These are phyloP conservation scores for Populus davidiana DNA, from an alignment of 345 rosid species.

Conservation along the genomic window DNA sequence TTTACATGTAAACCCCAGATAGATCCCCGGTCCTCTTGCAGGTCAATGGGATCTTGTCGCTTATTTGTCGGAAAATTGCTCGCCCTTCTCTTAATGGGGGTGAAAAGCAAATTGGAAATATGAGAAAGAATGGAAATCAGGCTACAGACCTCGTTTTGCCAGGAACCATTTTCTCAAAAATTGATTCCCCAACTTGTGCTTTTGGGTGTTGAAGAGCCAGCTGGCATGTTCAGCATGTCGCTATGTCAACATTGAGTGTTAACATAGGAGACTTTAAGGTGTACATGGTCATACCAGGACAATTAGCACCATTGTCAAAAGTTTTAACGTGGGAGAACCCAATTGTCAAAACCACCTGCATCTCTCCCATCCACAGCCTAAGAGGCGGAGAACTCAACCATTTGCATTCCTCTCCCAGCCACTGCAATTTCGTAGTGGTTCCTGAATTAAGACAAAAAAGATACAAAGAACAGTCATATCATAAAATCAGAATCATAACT, in stretches of 20 bases:
- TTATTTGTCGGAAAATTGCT: too few relatives aligned
- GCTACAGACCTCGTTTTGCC: background rate
- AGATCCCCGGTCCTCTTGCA: background rate
- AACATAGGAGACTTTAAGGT: background rate
- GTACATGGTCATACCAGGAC: background rate
- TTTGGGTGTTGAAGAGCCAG: background rate
- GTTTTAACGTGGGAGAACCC: background rate
- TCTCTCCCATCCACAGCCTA: background rate
- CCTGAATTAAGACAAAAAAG: conserved; percentile 33
- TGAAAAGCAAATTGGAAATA: background rate
- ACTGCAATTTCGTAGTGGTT: conserved; percentile 68
- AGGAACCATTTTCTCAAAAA: background rate
- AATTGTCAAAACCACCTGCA: background rate
- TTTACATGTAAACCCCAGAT: background rate
- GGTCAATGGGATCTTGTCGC: too few relatives aligned
- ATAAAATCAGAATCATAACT: background rate
- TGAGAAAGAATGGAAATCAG: background rate
- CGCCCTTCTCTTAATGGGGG: background rate
- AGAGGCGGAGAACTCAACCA: conserved; percentile 51
- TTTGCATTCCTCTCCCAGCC: conserved; percentile 94
- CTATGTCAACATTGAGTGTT: background rate
- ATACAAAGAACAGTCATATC: background rate
- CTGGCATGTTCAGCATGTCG: background rate
- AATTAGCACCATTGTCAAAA: background rate
- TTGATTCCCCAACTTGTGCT: background rate